Evolutionary conservation across 331 rosid genomes (phyloP), one percentile per base, ranked within the genome.

Genomic region (Phaseolus coccineus): DNA sequence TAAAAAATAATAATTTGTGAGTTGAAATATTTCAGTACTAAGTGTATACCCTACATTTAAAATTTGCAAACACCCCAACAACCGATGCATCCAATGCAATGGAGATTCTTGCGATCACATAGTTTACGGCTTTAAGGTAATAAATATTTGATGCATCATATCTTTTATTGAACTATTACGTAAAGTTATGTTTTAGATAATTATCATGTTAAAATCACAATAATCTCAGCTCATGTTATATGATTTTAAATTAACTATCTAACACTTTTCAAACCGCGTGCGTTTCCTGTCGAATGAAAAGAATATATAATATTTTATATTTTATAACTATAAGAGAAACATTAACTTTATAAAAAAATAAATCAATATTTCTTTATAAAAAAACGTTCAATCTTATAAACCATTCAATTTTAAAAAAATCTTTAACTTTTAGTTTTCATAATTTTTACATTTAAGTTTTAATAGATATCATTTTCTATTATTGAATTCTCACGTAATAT

Each of bases 91-190:
- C 46, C 46, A 62, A 8, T 5, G 46, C 69, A 33, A 64, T 64
- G 48, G 5, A 64, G 47, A 35, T 37, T 35, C 70, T 16, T 35
- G 15, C 70, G 35, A 16, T 35, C 28, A 35, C 48, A 8, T 33
- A 7, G 70, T 35, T 64, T 64, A 46, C 3, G 51, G 51, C 51
- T 46, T 46, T 46, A 64, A 64, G 13, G 15, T 35, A 31, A 33
- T 62, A 37, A 63, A 63, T 33, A 63, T 63, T 63, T 63, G 25
- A 63, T 63, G 13, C 35, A 63, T 15, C 16, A 63, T 35, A 64
- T 64, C 47, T 64, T 62, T 62, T 15, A 64, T 64, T 16, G 70
- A n/a, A 64, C 19, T 35, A 33, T 64, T 64, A 35, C 47, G 14
- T 16, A 64, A 62, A 31, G 48, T n/a, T 33, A 33, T 8, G 70